These are phyloP conservation scores for Colletotrichum ledebouriae DNA, from an alignment of 2,329 filamentous ascomycete genomes.

Conservation along the genomic window DNA sequence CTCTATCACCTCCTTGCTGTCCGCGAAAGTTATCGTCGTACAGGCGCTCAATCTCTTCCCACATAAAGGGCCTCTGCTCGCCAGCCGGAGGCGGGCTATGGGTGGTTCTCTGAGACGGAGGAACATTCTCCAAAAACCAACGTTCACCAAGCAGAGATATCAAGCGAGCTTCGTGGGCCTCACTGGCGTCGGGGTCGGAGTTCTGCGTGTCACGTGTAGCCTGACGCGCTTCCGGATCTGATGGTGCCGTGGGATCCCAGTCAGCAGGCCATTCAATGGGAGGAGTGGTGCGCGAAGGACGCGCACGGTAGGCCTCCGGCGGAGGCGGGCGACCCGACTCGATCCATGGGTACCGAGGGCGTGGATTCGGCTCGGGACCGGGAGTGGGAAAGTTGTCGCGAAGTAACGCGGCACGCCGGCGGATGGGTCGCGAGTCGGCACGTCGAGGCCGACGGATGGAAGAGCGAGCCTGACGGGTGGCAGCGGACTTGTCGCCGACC, in stretches of 20 bases:
- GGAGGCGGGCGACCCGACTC: slow-evolving; percentile 41
- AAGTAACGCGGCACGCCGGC: slow-evolving; percentile 45
- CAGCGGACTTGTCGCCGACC: slow-evolving; percentile 46
- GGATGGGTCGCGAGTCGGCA: slow-evolving; percentile 51
- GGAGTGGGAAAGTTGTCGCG: slow-evolving; percentile 40
- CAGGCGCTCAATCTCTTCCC: slow-evolving; percentile 22
- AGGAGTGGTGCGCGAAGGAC: slow-evolving; percentile 26
- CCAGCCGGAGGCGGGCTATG: slow-evolving; percentile 10
- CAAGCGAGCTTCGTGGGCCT: slow-evolving; percentile 27
- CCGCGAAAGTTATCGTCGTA: slow-evolving; percentile 10
- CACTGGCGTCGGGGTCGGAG: slow-evolving; percentile 4
- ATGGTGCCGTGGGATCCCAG: slow-evolving; percentile 6
- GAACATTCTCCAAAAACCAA: slow-evolving; percentile 25
- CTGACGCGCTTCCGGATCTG: slow-evolving; percentile 18
- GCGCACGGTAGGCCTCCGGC: slow-evolving; percentile 40
- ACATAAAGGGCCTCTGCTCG: slow-evolving; percentile 16
- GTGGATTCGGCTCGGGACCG: slow-evolving; percentile 31
- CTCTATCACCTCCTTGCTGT: background rate
- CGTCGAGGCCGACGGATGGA: slow-evolving; percentile 56
- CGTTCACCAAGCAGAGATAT: slow-evolving; percentile 38
- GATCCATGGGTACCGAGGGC: slow-evolving; percentile 42
- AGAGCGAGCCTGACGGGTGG: slow-evolving; percentile 51
- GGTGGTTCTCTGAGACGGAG: slow-evolving; percentile 17
- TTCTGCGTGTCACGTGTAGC: slow-evolving; percentile 29
- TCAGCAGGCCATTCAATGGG: slow-evolving; percentile 8